Evolutionary conservation across 495 filamentous ascomycete species (phyloP).

Genomic region (Xylaria acuta): DNA sequence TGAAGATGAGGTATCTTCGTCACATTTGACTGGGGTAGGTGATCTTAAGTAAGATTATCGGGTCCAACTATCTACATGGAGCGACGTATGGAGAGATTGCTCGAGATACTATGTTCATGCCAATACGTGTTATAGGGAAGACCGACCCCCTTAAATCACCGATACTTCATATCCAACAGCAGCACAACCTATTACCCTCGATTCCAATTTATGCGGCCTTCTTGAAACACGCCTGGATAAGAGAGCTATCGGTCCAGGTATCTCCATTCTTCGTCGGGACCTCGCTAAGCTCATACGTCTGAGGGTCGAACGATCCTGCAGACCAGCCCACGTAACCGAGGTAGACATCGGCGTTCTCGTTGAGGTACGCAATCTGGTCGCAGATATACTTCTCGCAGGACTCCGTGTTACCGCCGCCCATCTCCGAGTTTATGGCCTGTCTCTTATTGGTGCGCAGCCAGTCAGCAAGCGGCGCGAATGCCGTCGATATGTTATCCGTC

Average conservation of each 20-base stretch:
- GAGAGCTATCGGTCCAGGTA: conserved; percentile 47
- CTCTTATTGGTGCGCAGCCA: conserved; percentile 56
- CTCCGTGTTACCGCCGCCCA: conserved; percentile 57
- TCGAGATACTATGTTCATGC: background rate
- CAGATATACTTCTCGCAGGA: conserved; percentile 50
- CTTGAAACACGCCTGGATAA: conserved; percentile 48
- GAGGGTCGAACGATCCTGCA: conserved; percentile 54
- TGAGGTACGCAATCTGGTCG: conserved; percentile 44
- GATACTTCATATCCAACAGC: background rate
- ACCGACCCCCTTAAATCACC: background rate
- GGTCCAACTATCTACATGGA: background rate
- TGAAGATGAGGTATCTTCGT: background rate
- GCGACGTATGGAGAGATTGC: background rate
- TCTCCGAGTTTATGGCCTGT: conserved; percentile 58
- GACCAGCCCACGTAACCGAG: conserved; percentile 61
- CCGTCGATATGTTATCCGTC: conserved; percentile 51
- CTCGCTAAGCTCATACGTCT: conserved; percentile 48
- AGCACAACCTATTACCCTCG: background rate
- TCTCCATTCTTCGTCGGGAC: conserved; percentile 49
- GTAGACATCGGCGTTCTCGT: conserved; percentile 58
- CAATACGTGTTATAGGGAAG: background rate
- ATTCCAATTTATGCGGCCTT: background rate
- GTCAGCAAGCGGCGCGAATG: conserved; percentile 53
- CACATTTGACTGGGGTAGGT: background rate
- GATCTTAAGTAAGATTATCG: background rate